Evolutionary conservation across 2,329 filamentous ascomycete species (phyloP), one percentile per base, ranked within the genome.

Genomic region (Tolypocladium sp.): DNA sequence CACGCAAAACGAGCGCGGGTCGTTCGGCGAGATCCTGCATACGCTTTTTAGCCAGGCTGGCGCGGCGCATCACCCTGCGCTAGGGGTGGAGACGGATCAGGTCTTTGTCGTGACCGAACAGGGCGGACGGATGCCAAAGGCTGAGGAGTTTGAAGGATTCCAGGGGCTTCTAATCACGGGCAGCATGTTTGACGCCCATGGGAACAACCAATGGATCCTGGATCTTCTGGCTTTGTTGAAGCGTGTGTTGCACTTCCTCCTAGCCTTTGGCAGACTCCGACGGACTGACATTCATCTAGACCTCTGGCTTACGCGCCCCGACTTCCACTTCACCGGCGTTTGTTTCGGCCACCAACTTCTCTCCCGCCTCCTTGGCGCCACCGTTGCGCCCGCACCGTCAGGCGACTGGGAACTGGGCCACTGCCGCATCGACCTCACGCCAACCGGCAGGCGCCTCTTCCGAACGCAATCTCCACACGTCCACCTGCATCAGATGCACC

Each of bases 121-220:
- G 40, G 74, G 76, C 13, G 79, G 79, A 4, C 70, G 73, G 12
- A 75, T 83, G 22, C 80, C 81, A 0, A 71, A 70, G 4, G 68
- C 71, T 3, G 71, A 76, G 2, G 80, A 83, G 7, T 78, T 85
- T 42, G 82, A 88, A 1, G 76, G 82, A 15, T 79, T 91, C 35
- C 87, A 93, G 1, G 90, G 86, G 1, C 74, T 94, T n/a, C 73
- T 94, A 41, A 79, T 93, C 57, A 89, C 87, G 1, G 90, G 90
- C 3, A 78, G 76, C 82, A 85, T 82, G 72, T 80, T 84, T 69
- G 88, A 90, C 67, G 84, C 89, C 0, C 90, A 87, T 66, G 88
- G 87, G 49, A 77, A 88, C 59, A 77, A 85, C 42, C 82, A 84
- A 0, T 94, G 90, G 90, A 91, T 92, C 57, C 66, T 87, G 52